Evolutionary conservation across 2,329 filamentous ascomycete species (phyloP), one percentile per base, ranked within the genome.

Genomic region (Ceratocystis ficicola): DNA sequence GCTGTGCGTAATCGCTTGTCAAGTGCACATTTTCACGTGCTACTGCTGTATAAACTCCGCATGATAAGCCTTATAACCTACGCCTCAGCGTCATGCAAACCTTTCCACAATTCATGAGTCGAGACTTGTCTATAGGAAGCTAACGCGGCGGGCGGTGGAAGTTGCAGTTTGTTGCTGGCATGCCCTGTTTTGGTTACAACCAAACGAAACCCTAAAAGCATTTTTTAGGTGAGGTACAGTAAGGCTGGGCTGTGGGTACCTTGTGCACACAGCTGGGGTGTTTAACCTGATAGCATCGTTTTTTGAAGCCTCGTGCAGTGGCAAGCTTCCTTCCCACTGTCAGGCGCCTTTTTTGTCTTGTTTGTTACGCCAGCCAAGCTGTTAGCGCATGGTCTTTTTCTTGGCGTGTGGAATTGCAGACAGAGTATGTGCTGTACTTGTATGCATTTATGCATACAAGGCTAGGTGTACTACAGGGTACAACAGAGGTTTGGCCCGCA

Each of bases 311-410:
- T 59, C 32, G 25, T 59, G 5, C 22, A 32, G 55, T 59, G 55
- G 55, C 25, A 59, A 59, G 55, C 28, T 59, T 59, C 55, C 52
- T 8, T 59, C 52, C 52, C 52, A 30, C 10, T n/a, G 17, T 20
- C 22, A 57, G 15, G 52, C 52, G 52, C n/a, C 46, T 10, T 5
- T 41, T 48, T 50, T 28, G 48, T 12, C 20, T 28, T 20, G 20
- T 25, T 22, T 0, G 48, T 28, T 25, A 52, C 48, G 46, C 46
- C 46, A 50, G 46, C 32, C 32, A 36, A 36, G 32, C 32, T 50
- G 46, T 22, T 50, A 52, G 48, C 10, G 20, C 48, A 36, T 36
- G 32, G 32, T 2, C 8, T 36, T 36, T 12, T 52, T 52, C 48
- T 52, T 52, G 48, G 48, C 15, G 1, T 2, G 7, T 8, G 25